Percentiles rank a stretch among this genome's conserved stretches.
These are phyloP conservation scores for Xylariaceae sp. DNA, from an alignment of 2,329 filamentous ascomycete genomes.

Conservation along the genomic window DNA sequence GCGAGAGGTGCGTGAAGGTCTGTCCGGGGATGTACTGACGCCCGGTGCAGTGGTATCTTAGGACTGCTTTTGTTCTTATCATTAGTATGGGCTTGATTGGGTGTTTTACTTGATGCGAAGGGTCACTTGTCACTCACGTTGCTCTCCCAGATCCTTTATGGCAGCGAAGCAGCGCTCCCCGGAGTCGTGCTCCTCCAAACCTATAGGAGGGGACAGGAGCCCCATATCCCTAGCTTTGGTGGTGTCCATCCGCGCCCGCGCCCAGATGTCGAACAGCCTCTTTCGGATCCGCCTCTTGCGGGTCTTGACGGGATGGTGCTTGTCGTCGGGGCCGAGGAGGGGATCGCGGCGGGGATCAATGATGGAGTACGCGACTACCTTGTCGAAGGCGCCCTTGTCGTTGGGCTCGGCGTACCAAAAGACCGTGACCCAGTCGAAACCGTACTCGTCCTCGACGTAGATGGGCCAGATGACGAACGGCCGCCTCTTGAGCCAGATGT, in stretches of 20 bases:
- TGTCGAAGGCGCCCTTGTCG: neutral
- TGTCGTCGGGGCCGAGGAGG: neutral
- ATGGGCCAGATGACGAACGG: constrained; percentile 25
- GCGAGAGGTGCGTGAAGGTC: constrained; percentile 14
- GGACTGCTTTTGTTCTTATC: constrained; percentile 10
- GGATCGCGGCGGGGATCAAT: constrained; percentile 23
- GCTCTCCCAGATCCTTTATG: constrained; percentile 18
- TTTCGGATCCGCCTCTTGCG: constrained; percentile 12
- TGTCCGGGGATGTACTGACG: neutral
- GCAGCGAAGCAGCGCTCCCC: constrained; percentile 26
- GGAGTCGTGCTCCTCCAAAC: constrained; percentile 18
- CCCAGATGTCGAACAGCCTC: constrained; percentile 11
- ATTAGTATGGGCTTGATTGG: too few relatives aligned
- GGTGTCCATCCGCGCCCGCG: constrained; percentile 8
- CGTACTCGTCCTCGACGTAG: constrained; percentile 26
- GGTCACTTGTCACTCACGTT: constrained; percentile 5
- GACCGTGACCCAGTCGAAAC: constrained; percentile 21
- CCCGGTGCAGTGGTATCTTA: constrained; percentile 8
- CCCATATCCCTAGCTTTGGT: neutral
- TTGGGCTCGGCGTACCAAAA: constrained; percentile 15
- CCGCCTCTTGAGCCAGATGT: constrained; percentile 15
- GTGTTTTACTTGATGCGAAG: neutral
- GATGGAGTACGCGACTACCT: constrained; percentile 11
- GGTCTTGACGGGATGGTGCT: constrained; percentile 5
- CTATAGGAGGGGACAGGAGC: constrained; percentile 19